Evolutionary conservation across 1,284 basidiomycete species (phyloP), one percentile per base, ranked within the genome.

Genomic region (Pseudozyma sp.): DNA sequence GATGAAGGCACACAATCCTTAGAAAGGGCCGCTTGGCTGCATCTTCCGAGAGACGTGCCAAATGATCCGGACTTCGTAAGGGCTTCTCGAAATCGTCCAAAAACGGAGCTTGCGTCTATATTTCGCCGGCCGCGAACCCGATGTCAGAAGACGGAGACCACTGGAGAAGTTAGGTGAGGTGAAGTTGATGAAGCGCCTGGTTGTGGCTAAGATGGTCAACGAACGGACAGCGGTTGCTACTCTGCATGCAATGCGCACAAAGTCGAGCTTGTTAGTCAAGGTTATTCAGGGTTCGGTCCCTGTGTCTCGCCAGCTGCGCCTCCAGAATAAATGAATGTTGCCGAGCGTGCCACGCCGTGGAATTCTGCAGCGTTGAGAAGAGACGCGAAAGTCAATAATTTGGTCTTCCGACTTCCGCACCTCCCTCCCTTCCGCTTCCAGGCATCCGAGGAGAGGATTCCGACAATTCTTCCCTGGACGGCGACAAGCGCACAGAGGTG

Each of bases 221-320:
- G 24, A 24, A 24, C 1, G 24, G 24, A 2, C 24, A 24, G 24
- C 24, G 24, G 24, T 24, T 24, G 24, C 24, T 24, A 24, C 24
- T 24, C 24, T 24, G 24, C 24, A 24, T 24, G 24, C 24, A 24
- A 24, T 10, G 35, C 35, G 37, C 8, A 29, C 24, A 30, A 30
- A 42, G 24, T 37, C 10, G 35, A 37, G 24, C 29, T 24, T 29
- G 43, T 24, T 31, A 45, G 24, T 14, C 44, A n/a, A 34, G 35
- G n/a, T 33, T 31, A n/a, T 52, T 42, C 40, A 52, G 51, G 51
- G 51, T 52, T 52, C 49, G 24, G 24, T 24, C 14, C 11, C 29
- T 30, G 37, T 35, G 34, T 37, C 14, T 24, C 14, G 24, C 24
- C 24, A 24, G 29, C 37, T 51, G 24, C 34, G 14, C 37, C 37